phyloP scores from a whole-genome alignment of 208 protist species.

The Wallacemonas sp. region DNA sequence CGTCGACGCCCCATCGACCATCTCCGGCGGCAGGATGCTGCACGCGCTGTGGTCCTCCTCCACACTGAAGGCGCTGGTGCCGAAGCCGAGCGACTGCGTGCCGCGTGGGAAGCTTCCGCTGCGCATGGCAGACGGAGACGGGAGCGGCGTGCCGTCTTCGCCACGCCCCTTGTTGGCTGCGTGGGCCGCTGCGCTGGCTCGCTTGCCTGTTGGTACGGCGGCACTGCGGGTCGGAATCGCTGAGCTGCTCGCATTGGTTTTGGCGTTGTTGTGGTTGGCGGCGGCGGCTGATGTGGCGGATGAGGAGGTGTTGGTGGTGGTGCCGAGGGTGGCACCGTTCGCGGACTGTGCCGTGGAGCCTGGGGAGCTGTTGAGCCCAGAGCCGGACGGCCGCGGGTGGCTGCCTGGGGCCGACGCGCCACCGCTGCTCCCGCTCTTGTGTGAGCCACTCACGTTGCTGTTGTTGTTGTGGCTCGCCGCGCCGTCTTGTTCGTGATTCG shows the following conservation, averaged over 20 bases:
- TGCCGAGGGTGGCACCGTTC: no score
- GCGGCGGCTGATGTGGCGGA: no score
- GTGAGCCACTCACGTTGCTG: background rate
- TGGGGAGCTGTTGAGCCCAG: no score
- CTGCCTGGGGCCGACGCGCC: conserved; percentile 16
- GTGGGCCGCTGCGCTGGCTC: background rate
- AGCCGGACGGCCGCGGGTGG: no score
- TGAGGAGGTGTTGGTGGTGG: no score
- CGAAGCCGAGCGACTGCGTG: background rate
- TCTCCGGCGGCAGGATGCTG: conserved; percentile 10
- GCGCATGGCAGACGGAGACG: background rate
- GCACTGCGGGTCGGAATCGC: conserved; percentile 3
- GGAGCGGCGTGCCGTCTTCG: background rate
- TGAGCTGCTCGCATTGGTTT: background rate
- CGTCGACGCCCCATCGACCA: background rate
- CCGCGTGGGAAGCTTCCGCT: background rate
- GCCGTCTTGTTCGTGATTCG: background rate
- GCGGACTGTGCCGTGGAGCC: no score
- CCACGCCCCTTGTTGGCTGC: no score
- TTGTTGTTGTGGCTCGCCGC: background rate
- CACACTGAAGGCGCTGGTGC: conserved; percentile 9
- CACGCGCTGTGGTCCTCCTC: conserved; percentile 9
- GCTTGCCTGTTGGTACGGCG: background rate
- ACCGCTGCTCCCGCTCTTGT: conserved; percentile 11
- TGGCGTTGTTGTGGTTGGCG: background rate